phyloP scores from a whole-genome alignment of 495 filamentous ascomycete genomes.

The Aspergillus nidulans region DNA sequence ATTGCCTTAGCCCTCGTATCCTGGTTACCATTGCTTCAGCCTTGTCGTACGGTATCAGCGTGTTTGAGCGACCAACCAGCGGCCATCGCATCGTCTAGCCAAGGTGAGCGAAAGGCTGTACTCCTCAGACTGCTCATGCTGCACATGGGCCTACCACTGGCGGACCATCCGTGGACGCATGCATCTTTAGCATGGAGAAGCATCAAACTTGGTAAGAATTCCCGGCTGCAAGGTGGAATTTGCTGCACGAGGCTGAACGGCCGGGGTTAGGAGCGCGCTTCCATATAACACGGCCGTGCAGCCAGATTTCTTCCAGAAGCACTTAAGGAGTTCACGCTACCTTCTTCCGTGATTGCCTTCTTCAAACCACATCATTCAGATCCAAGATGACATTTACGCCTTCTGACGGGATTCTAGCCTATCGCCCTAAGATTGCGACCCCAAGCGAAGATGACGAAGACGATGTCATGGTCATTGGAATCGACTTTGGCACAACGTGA shows the following conservation, averaged over 20 bases:
- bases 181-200: neutral
- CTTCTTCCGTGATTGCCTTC: too few species aligned
- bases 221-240: neutral
- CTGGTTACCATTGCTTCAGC: neutral
- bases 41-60: neutral
- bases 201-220: neutral
- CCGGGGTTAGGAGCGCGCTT: neutral
- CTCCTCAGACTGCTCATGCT: neutral
- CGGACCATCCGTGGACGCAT: neutral
- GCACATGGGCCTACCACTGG: neutral
- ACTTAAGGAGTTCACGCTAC: too few species aligned
- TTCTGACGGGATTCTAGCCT: neutral
- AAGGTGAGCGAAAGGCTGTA: neutral
- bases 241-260: neutral
- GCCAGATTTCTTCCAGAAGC: neutral
- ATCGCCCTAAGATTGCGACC: neutral
- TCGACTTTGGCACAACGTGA: slow-evolving; percentile 4
- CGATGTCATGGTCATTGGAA: slow-evolving; percentile 4
- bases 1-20: neutral
- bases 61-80: neutral
- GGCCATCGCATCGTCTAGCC: neutral
- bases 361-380: neutral
- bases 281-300: neutral
- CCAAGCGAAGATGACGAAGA: slow-evolving; percentile 5
- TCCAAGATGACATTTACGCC: neutral